Conservation (phyloP, 345 rosid species). For the Conringia planisiliqua region DNA sequence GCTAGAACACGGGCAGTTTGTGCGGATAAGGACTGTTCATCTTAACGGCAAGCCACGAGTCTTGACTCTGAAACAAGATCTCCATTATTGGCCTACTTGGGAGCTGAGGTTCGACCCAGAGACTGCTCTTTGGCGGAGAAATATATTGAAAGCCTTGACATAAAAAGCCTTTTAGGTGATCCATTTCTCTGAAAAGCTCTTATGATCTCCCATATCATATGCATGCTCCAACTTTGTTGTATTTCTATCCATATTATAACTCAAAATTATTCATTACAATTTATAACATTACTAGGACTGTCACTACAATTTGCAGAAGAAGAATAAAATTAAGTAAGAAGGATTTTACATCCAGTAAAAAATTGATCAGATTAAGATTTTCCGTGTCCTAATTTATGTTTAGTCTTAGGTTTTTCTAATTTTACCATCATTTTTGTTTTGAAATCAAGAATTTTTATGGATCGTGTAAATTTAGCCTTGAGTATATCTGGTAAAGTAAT, state of each 20-base stretch:
- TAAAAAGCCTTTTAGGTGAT: conserved; percentile 11
- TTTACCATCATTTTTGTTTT: neutral
- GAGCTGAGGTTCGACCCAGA: conserved; percentile 78
- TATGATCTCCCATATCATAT: neutral
- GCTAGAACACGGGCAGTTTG: conserved; percentile 79
- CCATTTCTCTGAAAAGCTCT: neutral
- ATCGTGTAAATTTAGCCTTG: neutral
- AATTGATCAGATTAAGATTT: neutral
- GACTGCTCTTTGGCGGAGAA: conserved; percentile 68
- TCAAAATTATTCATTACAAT: conserved; percentile 1
- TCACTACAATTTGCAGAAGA: neutral
- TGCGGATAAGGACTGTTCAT: conserved; percentile 77
- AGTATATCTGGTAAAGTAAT: too few relatives aligned
- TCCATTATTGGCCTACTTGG: conserved; percentile 98
- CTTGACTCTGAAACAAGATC: conserved; percentile 83
- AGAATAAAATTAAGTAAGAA: neutral
- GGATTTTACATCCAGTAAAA: neutral
- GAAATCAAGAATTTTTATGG: neutral
- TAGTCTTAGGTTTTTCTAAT: too few relatives aligned
- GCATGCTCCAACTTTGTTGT: conserved; percentile 19
- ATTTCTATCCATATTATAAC: neutral
- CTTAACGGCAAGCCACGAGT: conserved; percentile 91
- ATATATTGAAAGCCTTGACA: conserved; percentile 52
- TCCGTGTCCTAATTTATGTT: neutral
- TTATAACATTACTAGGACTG: neutral